phyloP scores from a whole-genome alignment of 192 early-diverging fungal species.

The Mortierella hygrophila region DNA sequence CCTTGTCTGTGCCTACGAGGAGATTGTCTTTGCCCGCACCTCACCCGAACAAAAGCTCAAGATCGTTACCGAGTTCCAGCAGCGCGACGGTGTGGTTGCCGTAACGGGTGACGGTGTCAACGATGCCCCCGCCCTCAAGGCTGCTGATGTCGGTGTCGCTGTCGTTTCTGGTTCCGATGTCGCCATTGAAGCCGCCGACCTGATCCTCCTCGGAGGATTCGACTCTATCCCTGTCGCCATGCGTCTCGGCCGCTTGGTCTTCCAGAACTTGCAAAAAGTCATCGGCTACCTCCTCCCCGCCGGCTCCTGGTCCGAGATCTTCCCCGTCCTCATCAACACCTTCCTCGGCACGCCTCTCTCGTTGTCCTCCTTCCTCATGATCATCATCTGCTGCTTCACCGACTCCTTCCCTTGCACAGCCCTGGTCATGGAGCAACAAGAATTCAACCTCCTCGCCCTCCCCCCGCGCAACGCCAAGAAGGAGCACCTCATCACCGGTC shows the following conservation, averaged over 20 bases:
- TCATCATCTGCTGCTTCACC: slow-evolving; percentile 61
- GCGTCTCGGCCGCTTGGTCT: slow-evolving; percentile 84
- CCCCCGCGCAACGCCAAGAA: slow-evolving; percentile 80
- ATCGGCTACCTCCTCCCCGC: slow-evolving; percentile 86
- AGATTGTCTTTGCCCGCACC: slow-evolving; percentile 90
- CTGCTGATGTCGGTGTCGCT: slow-evolving; percentile 91
- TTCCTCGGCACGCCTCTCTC: slow-evolving; percentile 86
- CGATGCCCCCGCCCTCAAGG: slow-evolving; percentile 91
- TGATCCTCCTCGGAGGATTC: slow-evolving; percentile 70
- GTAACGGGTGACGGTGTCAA: slow-evolving; percentile 96
- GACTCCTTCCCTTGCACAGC: slow-evolving; percentile 74
- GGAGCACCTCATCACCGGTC: slow-evolving; percentile 75
- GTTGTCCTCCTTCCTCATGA: slow-evolving; percentile 84
- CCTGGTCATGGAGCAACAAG: slow-evolving; percentile 84
- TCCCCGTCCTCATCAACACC: slow-evolving; percentile 82
- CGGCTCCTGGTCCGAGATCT: slow-evolving; percentile 81
- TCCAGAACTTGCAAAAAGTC: slow-evolving; percentile 91
- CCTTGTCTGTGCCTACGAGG: slow-evolving; percentile 73
- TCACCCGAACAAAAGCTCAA: slow-evolving; percentile 88
- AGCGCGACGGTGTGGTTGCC: slow-evolving; percentile 81
- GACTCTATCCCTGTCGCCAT: slow-evolving; percentile 71
- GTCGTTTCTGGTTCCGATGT: slow-evolving; percentile 91
- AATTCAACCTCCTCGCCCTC: slow-evolving; percentile 78
- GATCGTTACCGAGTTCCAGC: slow-evolving; percentile 77
- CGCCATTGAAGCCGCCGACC: slow-evolving; percentile 76